Evolutionary conservation across 108 stramenopile genomes (phyloP).

Genomic region (Stephanodiscus minutulus): DNA sequence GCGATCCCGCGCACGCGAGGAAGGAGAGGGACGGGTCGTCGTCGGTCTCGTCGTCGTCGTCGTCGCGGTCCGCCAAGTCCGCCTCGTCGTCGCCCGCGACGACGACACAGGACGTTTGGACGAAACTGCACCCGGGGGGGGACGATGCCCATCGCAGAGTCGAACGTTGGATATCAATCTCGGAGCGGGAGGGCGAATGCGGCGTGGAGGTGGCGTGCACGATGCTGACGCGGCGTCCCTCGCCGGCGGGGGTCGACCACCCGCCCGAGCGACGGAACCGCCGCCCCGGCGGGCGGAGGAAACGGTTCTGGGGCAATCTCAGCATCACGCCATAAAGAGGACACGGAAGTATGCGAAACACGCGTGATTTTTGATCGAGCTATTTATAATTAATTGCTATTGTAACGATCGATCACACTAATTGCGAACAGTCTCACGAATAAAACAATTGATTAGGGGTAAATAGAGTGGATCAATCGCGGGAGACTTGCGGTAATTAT

Average conservation of each 20-base stretch:
- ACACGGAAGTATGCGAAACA: not conserved
- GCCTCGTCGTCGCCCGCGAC: too few relatives aligned
- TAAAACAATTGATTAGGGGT: too few relatives aligned
- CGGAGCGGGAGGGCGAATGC: conserved; percentile 11
- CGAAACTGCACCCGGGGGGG: not conserved
- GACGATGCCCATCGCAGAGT: not conserved
- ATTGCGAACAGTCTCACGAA: too few relatives aligned
- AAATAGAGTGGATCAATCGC: too few relatives aligned
- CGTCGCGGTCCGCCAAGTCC: not conserved
- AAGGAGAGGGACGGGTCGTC: too few relatives aligned
- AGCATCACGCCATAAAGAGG: not conserved
- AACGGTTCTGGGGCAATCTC: not conserved
- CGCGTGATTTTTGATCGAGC: not conserved
- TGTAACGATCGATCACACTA: not conserved
- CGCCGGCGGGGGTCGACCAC: too few relatives aligned
- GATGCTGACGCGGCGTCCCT: not conserved
- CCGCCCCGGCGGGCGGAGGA: not conserved
- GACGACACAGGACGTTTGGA: not conserved
- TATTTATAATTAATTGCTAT: not conserved
- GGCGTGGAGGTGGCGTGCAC: conserved; percentile 30
- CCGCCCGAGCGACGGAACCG: not conserved
- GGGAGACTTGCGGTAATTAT: too few relatives aligned
- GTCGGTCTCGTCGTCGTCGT: not conserved
- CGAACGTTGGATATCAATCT: conserved; percentile 6
- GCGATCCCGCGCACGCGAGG: conserved; percentile 7